Evolutionary conservation across 805 yeast species (phyloP).

Genomic region (Alloascoidea hylecoeti): DNA sequence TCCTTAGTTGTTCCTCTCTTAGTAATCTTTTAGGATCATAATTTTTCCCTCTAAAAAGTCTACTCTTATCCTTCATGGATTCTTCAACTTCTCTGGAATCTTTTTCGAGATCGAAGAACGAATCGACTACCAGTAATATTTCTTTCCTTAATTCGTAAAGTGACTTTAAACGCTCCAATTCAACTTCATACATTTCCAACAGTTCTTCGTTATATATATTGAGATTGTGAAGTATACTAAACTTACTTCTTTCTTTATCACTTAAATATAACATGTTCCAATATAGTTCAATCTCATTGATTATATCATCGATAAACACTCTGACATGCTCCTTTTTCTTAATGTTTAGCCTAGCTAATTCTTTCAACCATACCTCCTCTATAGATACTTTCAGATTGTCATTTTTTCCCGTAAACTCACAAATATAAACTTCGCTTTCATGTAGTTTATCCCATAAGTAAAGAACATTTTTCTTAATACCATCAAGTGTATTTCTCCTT

Average conservation of each 20-base stretch:
- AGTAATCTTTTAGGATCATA: conserved; percentile 53
- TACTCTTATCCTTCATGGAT: conserved; percentile 66
- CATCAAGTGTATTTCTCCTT: conserved; percentile 15
- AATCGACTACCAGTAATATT: conserved; percentile 38
- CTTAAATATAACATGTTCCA: conserved; percentile 56
- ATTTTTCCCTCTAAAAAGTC: conserved; percentile 40
- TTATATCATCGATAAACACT: conserved; percentile 48
- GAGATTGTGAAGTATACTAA: conserved; percentile 26
- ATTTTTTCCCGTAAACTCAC: conserved; percentile 26
- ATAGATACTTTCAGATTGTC: conserved; percentile 30
- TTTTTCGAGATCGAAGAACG: conserved; percentile 35
- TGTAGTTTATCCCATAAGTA: conserved; percentile 43
- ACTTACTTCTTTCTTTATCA: conserved; percentile 30
- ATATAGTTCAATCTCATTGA: conserved; percentile 39
- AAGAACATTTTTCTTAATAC: conserved; percentile 24
- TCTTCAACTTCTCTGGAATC: conserved; percentile 54
- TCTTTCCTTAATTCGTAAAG: conserved; percentile 38
- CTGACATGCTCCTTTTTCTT: conserved; percentile 54
- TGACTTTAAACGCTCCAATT: conserved; percentile 34
- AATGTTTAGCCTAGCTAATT: conserved; percentile 39
- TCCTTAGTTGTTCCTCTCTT: conserved; percentile 68
- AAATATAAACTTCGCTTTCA: conserved; percentile 26
- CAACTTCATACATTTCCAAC: conserved; percentile 49
- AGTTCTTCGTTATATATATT: conserved; percentile 43
- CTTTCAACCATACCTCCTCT: conserved; percentile 35